Evolutionary conservation across 1,139 yeast genomes (phyloP).

Genomic region (Suhomyces choctaworum): DNA sequence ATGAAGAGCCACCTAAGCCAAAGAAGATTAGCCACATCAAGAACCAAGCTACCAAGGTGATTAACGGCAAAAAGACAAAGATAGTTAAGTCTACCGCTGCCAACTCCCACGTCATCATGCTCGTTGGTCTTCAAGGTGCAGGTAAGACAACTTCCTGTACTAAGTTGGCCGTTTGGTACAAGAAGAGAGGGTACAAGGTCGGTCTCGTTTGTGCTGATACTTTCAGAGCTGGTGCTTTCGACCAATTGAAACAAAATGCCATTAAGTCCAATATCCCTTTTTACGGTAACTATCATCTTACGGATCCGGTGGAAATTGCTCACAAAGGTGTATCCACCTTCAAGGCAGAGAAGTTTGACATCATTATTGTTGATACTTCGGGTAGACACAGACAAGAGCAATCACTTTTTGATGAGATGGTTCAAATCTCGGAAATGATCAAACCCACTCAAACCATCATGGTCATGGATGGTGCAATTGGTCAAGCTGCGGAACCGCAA

Average conservation of each 20-base stretch:
- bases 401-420: slow-evolving; percentile 90
- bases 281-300: slow-evolving; percentile 92
- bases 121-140: slow-evolving; percentile 98
- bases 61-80: slow-evolving; percentile 34
- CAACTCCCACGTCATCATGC: slow-evolving; percentile 72
- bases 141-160: slow-evolving; percentile 99
- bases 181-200: slow-evolving; percentile 89
- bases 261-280: slow-evolving; percentile 92
- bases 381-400: slow-evolving; percentile 97
- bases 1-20: slow-evolving; percentile 76
- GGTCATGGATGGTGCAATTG: slow-evolving; percentile 97
- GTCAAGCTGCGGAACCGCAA: slow-evolving; percentile 97
- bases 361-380: slow-evolving; percentile 94
- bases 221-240: slow-evolving; percentile 99
- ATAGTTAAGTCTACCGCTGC: slow-evolving; percentile 23
- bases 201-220: slow-evolving; percentile 99
- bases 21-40: slow-evolving; percentile 49
- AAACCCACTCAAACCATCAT: slow-evolving; percentile 91
- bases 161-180: slow-evolving; percentile 90
- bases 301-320: slow-evolving; percentile 93
- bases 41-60: slow-evolving; percentile 19
- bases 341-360: slow-evolving; percentile 87
- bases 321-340: slow-evolving; percentile 89
- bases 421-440: slow-evolving; percentile 83
- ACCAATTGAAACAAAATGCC: slow-evolving; percentile 96